Percentiles rank a stretch among this genome's conserved stretches.
Conservation (phyloP, 208 protist genomes). For the Crithidia expoeki region DNA sequence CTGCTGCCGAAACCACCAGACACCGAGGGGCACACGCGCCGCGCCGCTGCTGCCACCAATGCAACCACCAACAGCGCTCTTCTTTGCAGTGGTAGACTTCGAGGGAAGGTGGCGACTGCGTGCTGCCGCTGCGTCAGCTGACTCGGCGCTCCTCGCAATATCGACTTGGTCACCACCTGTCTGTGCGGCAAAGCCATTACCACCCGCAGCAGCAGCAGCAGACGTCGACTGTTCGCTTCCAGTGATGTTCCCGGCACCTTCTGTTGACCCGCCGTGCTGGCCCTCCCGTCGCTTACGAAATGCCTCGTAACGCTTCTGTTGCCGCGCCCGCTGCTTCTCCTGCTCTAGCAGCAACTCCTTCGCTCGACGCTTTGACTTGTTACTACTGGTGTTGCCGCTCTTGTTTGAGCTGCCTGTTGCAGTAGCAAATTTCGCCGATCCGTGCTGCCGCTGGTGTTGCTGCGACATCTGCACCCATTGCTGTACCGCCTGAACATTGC, state of each 20-base stretch:
- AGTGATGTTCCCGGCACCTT: background rate
- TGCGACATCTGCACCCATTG: slow-evolving; percentile 25
- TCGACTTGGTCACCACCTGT: background rate
- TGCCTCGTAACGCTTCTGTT: slow-evolving; percentile 37
- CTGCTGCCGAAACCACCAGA: slow-evolving; percentile 28
- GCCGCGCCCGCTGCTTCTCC: slow-evolving; percentile 21
- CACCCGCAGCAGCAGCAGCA: background rate
- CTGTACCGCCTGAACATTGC: slow-evolving; percentile 30
- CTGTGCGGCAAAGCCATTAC: background rate
- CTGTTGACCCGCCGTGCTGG: slow-evolving; percentile 15
- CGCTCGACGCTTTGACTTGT: slow-evolving; percentile 16
- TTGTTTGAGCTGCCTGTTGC: background rate
- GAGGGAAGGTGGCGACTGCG: background rate
- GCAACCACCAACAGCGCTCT: background rate
- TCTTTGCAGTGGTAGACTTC: background rate
- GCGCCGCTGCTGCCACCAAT: background rate
- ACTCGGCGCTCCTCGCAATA: background rate
- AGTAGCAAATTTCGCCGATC: background rate
- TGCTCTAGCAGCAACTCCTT: slow-evolving; percentile 33
- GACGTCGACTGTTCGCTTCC: background rate
- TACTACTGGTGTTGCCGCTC: background rate
- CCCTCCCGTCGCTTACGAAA: slow-evolving; percentile 32
- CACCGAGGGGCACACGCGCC: slow-evolving; percentile 11
- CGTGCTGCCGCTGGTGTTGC: slow-evolving; percentile 6
- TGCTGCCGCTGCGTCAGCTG: background rate